Percentiles rank a stretch among this genome's conserved stretches.
Evolutionary conservation across 768 basidiomycete genomes (phyloP).

Genomic region (Tricholoma matsutake): DNA sequence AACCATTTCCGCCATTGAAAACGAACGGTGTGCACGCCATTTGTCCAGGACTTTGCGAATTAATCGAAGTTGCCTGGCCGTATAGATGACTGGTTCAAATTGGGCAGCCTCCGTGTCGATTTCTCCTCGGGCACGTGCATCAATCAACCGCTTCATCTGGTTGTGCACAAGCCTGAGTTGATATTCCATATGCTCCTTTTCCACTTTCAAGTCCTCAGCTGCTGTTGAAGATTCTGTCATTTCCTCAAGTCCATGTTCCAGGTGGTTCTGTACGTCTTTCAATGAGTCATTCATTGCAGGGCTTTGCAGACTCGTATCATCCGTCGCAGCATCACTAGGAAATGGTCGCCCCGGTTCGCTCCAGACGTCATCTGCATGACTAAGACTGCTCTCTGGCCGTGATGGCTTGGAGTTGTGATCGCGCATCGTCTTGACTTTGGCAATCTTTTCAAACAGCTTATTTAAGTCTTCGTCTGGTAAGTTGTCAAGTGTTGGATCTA

Average conservation of each 20-base stretch:
- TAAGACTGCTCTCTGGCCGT: slow-evolving; percentile 88
- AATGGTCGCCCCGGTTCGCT: slow-evolving; percentile 83
- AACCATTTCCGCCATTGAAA: slow-evolving; percentile 90
- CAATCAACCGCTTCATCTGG: slow-evolving; percentile 80
- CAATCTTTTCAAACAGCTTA: slow-evolving; percentile 91
- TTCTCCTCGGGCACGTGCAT: slow-evolving; percentile 77
- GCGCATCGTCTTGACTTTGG: slow-evolving; percentile 85
- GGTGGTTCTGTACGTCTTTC: slow-evolving; percentile 69
- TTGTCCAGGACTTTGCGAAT: slow-evolving; percentile 80
- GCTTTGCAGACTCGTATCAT: slow-evolving; percentile 79
- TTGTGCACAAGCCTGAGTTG: slow-evolving; percentile 76
- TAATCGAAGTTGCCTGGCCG: slow-evolving; percentile 75
- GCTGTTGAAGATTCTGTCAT: slow-evolving; percentile 52
- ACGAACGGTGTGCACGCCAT: slow-evolving; percentile 83
- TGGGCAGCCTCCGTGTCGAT: slow-evolving; percentile 55
- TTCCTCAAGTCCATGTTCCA: slow-evolving; percentile 71
- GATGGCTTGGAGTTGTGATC: slow-evolving; percentile 68
- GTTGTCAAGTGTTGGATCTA: slow-evolving; percentile 88
- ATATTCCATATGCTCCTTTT: slow-evolving; percentile 92
- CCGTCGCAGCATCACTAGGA: slow-evolving; percentile 75
- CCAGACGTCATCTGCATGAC: slow-evolving; percentile 85
- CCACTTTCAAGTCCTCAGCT: slow-evolving; percentile 82
- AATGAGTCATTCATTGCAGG: slow-evolving; percentile 66
- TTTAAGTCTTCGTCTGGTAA: slow-evolving; percentile 94
- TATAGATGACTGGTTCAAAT: slow-evolving; percentile 82